Percentiles rank a stretch among this genome's conserved stretches.
Evolutionary conservation across 441 rosid genomes (phyloP).

Genomic region (California macrophylla): DNA sequence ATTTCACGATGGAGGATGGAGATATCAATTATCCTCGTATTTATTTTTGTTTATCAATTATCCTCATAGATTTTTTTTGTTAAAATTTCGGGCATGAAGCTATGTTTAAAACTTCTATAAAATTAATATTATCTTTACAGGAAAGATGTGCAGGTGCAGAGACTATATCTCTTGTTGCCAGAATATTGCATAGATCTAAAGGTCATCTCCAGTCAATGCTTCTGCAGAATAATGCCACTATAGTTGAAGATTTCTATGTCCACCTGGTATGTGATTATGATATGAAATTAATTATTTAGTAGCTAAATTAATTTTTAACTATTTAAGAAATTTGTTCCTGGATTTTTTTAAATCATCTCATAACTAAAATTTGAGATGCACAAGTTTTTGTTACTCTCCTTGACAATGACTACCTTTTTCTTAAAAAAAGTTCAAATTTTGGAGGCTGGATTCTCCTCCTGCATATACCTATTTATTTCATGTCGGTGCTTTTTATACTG

Average conservation of each 20-base stretch:
- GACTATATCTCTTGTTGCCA: slow-evolving; percentile 74
- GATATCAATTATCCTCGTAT: background rate
- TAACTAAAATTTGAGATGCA: background rate
- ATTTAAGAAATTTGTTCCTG: background rate
- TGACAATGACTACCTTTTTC: background rate
- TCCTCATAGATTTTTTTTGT: slow-evolving; percentile 14
- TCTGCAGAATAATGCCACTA: slow-evolving; percentile 57
- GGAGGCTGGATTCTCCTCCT: background rate
- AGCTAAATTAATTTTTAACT: background rate
- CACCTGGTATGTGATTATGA: slow-evolving; percentile 52
- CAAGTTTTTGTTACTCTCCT: background rate
- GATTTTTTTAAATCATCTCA: background rate
- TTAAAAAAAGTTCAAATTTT: background rate
- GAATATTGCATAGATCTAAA: slow-evolving; percentile 73
- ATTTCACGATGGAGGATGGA: background rate
- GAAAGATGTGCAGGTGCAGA: slow-evolving; percentile 93
- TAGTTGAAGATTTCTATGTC: slow-evolving; percentile 77
- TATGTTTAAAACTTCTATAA: slow-evolving; percentile 7
- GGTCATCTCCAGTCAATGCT: slow-evolving; percentile 88
- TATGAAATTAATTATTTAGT: background rate
- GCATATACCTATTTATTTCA: background rate
- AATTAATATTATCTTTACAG: slow-evolving; percentile 38
- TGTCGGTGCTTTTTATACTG: background rate
- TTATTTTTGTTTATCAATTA: background rate
- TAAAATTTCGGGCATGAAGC: slow-evolving; percentile 12